Base-by-base conservation (phyloP, 805 yeast genomes). In the Wickerhamiella australiensis region DNA sequence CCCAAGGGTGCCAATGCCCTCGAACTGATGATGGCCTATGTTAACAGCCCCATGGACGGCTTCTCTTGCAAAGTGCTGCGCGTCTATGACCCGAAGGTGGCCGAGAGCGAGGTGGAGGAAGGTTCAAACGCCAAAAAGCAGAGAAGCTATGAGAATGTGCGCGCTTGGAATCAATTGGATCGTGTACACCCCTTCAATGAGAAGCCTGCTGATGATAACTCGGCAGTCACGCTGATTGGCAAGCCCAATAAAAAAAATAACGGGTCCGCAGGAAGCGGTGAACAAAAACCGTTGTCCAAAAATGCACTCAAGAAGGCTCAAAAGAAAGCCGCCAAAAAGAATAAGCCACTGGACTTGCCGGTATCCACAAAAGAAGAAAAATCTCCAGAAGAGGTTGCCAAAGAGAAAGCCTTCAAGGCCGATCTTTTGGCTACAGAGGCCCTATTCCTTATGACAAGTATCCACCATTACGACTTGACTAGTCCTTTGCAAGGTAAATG, bases 381-480 rank as follows among this genome's bases (percentile, higher is more conserved):
- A 17, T 47, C 60, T 2, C 58, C 57, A 3, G 64, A 60, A 31
- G 62, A 58, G 37, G 54, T 60, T 15, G 54, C 56, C 50, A 48
- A 47, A 8, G 63, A 62, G 21, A 52, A 50, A 1, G 59, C 59
- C 51, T 68, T 70, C 57, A 59, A 66, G 37, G 56, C 55, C n/a
- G 61, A 63, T 27, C 60, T 70, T 27, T 60, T 60, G 55, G 52
- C 63, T 13, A 70, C 74, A 0, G 73, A 70, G 52, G 74, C 74
- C 7, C 55, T 70, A 20, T 66, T 68, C 1, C 54, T 70, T 27
- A 54, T 70, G n/a, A 68, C 72, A 4, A 46, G 56, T 8, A 61
- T 70, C 31, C 65, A 67, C 18, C 53, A 64, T 37, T 70, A 67
- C 54, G 73, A 70, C 53, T 54, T 70, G 44, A 63, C 71, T 15